phyloP scores from a whole-genome alignment of 164 flowering plant genomes.

The Vitis cinerea region DNA sequence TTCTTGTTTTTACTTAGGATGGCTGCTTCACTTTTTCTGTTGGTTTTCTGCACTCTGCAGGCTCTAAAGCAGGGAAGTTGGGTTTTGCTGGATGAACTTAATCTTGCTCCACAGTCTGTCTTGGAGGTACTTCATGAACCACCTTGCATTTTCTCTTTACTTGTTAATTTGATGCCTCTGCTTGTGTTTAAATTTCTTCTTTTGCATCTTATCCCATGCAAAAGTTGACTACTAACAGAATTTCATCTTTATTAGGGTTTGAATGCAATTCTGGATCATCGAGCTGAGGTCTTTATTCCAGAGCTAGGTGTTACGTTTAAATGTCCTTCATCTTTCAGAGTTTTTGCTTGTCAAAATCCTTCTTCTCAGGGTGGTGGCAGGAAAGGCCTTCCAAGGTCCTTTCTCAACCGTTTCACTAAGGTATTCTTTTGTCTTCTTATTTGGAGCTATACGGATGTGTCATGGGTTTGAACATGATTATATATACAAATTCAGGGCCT shows the following conservation, averaged over 20 bases:
- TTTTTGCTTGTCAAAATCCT: conserved; percentile 99
- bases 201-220: background rate
- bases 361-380: conserved; percentile 95
- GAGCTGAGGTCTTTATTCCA: conserved; percentile 94
- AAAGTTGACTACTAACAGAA: background rate
- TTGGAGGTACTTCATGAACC: conserved; percentile 54
- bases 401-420: conserved; percentile 96
- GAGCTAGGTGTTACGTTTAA: conserved; percentile 73
- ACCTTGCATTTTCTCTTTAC: background rate
- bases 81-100: conserved; percentile 97
- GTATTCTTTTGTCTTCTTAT: conserved; percentile 24
- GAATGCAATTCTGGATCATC: conserved; percentile 95
- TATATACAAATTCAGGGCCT: background rate
- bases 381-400: conserved; percentile 94
- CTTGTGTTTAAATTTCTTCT: background rate
- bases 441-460: background rate
- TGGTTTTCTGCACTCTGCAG: conserved; percentile 33
- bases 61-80: conserved; percentile 89
- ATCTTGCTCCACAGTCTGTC: conserved; percentile 98
- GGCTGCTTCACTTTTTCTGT: background rate
- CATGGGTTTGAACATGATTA: background rate
- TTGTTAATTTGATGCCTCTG: background rate
- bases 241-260: conserved; percentile 55
- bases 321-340: conserved; percentile 85
- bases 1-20: background rate